Evolutionary conservation across 2,329 filamentous ascomycete genomes (phyloP).

Genomic region (Cladosporium velox): DNA sequence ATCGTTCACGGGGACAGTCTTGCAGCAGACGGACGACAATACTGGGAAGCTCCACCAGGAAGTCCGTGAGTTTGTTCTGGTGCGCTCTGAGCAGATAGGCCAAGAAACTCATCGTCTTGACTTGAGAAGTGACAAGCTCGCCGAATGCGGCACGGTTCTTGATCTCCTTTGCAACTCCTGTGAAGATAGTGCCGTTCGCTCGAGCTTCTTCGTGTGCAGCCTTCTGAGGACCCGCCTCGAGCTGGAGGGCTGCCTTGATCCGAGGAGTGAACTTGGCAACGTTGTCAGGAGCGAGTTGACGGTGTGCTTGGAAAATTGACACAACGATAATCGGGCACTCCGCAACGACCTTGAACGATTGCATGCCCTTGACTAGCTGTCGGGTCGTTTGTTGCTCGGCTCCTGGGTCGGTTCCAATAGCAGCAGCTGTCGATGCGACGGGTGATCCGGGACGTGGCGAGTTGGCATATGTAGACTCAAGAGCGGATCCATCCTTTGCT

Average conservation of each 20-base stretch:
- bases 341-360: slow-evolving; percentile 96
- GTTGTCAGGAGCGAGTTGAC: slow-evolving; percentile 74
- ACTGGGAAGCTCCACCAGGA: slow-evolving; percentile 78
- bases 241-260: slow-evolving; percentile 84
- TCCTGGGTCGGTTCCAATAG: slow-evolving; percentile 65
- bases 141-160: slow-evolving; percentile 93
- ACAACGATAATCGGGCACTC: slow-evolving; percentile 99
- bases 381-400: slow-evolving; percentile 75
- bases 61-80: slow-evolving; percentile 82
- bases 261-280: slow-evolving; percentile 90
- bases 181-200: slow-evolving; percentile 78
- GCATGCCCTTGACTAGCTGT: slow-evolving; percentile 87
- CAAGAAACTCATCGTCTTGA: slow-evolving; percentile 98
- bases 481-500: slow-evolving; percentile 55
- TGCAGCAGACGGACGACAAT: slow-evolving; percentile 89
- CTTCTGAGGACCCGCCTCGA: slow-evolving; percentile 91
- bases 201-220: slow-evolving; percentile 86
- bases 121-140: slow-evolving; percentile 95
- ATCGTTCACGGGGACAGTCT: slow-evolving; percentile 94
- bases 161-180: slow-evolving; percentile 89
- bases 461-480: slow-evolving; percentile 59
- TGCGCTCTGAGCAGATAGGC: slow-evolving; percentile 91
- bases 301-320: slow-evolving; percentile 93
- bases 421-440: slow-evolving; percentile 67
- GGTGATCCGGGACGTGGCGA: slow-evolving; percentile 90